Evolutionary conservation across 768 basidiomycete species (phyloP), one percentile per base, ranked within the genome.

Genomic region (Dictyophora rubrovolvata): DNA sequence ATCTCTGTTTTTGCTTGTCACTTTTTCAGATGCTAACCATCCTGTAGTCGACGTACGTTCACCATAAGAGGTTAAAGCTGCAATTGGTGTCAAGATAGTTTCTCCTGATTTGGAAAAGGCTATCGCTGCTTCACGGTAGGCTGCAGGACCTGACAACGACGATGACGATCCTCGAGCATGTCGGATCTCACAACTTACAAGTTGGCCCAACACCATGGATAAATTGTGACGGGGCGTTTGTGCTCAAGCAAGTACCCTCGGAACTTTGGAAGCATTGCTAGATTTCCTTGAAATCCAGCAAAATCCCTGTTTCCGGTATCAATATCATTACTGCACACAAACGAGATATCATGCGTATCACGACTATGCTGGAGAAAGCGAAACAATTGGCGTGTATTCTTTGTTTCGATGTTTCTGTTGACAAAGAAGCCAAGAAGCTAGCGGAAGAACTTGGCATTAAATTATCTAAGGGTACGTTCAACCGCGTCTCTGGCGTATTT

Each of bases 311-410:
- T 1, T 91, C 90, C 10, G 91, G 90, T 17, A 95, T 98, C 73
- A 95, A 95, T 71, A 96, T 99, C 61, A 96, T 96, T 11, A 94
- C 95, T 8, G 89, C 98, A 16, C 87, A 93, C 76, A 94, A 93
- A 76, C 91, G 84, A 70, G 93, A 97, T 67, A 78, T 99, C 61
- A 94, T 93, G 85, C 87, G 92, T 54, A 76, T 87, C 47, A 86
- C 88, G 36, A 88, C 87, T 4, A 97, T 97, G 94, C 73, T 98
- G 68, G 95, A 98, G 74, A 91, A 86, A 69, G 93, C 93, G 11
- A 93, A 69, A 95, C n/a, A 98, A 68, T 81, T 94, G 34, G 93
- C 95, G 5, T 89, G 90, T 66, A 87, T 98, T 62, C 85, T 99
- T 60, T 94, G 92, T 69, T 99, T 99, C 74, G 96, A 99, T 71